A percentile compares a stretch with the other conserved stretches of the same genome.
Evolutionary conservation across 2,329 filamentous ascomycete genomes (phyloP).

Genomic region (Tolypocladium tropicale): DNA sequence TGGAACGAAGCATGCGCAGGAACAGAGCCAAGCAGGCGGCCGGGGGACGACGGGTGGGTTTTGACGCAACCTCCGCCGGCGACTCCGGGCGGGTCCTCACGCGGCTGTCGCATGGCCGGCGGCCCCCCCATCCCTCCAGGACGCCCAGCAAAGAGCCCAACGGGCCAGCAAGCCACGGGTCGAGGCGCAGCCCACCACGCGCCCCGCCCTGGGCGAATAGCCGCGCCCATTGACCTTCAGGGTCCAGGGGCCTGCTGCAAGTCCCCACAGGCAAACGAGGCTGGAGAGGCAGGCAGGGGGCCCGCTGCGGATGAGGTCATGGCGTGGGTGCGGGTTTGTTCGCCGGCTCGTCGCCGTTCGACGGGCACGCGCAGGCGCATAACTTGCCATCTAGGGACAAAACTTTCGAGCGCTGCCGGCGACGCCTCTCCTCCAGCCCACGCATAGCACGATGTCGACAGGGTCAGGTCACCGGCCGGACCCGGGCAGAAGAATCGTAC

Average conservation of each 20-base stretch:
- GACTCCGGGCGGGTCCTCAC: constrained; percentile 8
- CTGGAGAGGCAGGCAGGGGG: neutral
- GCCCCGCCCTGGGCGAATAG: neutral
- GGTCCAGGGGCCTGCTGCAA: neutral
- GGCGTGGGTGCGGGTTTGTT: neutral
- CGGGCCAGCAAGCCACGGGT: neutral
- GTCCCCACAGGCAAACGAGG: neutral
- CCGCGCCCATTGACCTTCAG: neutral
- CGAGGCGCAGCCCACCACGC: constrained; percentile 16
- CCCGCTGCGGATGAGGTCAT: neutral
- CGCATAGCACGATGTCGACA: neutral
- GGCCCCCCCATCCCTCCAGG: neutral
- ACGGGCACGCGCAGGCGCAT: neutral
- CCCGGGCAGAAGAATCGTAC: too few species aligned
- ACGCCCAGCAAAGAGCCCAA: constrained; percentile 2
- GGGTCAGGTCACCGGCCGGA: neutral
- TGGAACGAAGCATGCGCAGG: neutral
- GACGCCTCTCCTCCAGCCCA: neutral
- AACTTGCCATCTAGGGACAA: neutral
- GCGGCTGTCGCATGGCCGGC: neutral
- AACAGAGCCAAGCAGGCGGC: neutral
- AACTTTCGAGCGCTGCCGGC: neutral
- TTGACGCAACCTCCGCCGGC: constrained; percentile 11
- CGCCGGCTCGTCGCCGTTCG: neutral
- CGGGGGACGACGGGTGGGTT: neutral